A percentile compares a stretch with the other conserved stretches of the same genome.
Evolutionary conservation across 257 asterid species (phyloP).

Genomic region (Plantago elongata): DNA sequence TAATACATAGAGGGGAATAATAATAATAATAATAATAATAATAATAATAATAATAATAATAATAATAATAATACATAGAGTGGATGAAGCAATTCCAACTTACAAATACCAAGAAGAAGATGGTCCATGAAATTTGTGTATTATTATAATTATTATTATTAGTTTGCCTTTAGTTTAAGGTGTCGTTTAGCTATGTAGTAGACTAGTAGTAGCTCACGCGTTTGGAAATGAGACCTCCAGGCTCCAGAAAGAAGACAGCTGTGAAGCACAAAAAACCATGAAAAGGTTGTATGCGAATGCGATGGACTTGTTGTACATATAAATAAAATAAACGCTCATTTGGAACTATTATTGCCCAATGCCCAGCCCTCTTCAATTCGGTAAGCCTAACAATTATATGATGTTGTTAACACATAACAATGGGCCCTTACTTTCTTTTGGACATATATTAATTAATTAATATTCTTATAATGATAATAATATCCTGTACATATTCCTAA

Average conservation of each 20-base stretch:
- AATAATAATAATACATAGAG: no score
- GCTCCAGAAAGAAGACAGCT: conserved; percentile 22
- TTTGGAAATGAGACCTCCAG: conserved; percentile 15
- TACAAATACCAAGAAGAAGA: neutral
- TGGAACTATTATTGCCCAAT: neutral
- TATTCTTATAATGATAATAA: no score
- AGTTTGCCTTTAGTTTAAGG: neutral
- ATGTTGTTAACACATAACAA: conserved; percentile 6
- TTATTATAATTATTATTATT: neutral
- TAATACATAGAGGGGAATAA: no score
- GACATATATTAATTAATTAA: no score
- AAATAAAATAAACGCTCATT: neutral
- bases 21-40: no score
- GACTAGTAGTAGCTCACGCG: neutral
- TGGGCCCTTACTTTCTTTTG: conserved; percentile 18
- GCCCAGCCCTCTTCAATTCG: conserved; percentile 5
- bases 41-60: no score
- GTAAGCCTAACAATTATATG: neutral
- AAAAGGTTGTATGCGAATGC: conserved; percentile 1
- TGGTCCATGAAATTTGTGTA: conserved; percentile 1
- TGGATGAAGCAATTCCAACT: neutral
- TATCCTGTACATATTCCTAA: neutral
- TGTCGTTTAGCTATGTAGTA: neutral
- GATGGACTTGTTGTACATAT: no score
- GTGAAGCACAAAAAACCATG: conserved; percentile 4